These are phyloP conservation scores for Diaporthe longicolla DNA, from an alignment of 2,329 filamentous ascomycete genomes.

Conservation along the genomic window DNA sequence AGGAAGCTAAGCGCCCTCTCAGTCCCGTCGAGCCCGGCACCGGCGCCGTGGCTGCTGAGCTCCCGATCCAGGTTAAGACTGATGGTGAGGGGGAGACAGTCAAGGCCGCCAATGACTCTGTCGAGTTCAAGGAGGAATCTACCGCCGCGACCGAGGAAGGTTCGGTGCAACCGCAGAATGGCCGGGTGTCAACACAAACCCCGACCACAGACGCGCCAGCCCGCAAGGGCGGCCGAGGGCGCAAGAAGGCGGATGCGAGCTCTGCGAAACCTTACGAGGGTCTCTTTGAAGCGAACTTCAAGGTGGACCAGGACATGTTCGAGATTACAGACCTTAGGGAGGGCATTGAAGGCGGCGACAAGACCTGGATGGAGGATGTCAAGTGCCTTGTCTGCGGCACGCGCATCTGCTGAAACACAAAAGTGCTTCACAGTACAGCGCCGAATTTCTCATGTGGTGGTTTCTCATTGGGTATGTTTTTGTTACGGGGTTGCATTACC, in stretches of 20 bases:
- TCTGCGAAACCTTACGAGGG: conserved; percentile 63
- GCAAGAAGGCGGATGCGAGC: conserved; percentile 54
- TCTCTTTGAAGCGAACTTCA: conserved; percentile 65
- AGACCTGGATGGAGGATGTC: conserved; percentile 66
- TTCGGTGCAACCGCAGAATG: conserved; percentile 40
- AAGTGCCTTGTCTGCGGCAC: conserved; percentile 65
- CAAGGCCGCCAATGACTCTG: conserved; percentile 51
- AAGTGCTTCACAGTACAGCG: too few species aligned
- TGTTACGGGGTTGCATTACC: conserved; percentile 29
- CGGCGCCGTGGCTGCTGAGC: conserved; percentile 60
- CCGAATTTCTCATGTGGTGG: not conserved
- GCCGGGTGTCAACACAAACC: conserved; percentile 45
- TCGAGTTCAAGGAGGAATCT: conserved; percentile 53
- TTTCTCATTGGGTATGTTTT: conserved; percentile 25
- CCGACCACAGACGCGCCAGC: conserved; percentile 45
- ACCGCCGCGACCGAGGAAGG: conserved; percentile 43
- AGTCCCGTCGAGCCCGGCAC: conserved; percentile 66
- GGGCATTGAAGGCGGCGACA: conserved; percentile 62
- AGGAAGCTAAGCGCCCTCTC: conserved; percentile 60
- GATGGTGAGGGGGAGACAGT: conserved; percentile 58
- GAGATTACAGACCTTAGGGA: conserved; percentile 67
- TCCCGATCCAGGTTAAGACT: conserved; percentile 67
- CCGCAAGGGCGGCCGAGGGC: conserved; percentile 48
- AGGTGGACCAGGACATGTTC: conserved; percentile 61
- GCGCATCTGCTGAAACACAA: conserved; percentile 56